phyloP scores from a whole-genome alignment of 352 stramenopile genomes.

The Elongisporangium prolatum region DNA sequence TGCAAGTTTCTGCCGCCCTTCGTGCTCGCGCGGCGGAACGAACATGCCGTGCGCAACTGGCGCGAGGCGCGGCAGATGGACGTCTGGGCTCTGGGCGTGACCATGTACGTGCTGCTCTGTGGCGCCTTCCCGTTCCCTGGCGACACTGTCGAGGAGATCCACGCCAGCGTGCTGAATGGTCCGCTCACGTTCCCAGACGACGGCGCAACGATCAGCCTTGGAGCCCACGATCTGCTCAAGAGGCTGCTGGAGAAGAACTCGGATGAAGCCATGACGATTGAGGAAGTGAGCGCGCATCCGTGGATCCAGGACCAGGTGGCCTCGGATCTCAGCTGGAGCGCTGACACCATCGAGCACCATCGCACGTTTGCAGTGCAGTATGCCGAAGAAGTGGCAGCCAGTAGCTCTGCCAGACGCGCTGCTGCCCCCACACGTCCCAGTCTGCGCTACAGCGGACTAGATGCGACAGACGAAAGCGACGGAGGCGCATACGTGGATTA shows the following conservation, averaged over 20 bases:
- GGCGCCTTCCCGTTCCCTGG: constrained; percentile 48
- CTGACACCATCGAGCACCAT: constrained; percentile 32
- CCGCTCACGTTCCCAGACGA: constrained; percentile 23
- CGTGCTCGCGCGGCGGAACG: constrained; percentile 24
- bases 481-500: constrained; percentile 8
- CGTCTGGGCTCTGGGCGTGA: constrained; percentile 69
- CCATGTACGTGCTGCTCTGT: constrained; percentile 65
- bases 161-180: constrained; percentile 23
- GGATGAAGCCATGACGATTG: constrained; percentile 37
- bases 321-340: constrained; percentile 34
- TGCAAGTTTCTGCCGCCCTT: constrained; percentile 64
- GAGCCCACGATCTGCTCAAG: constrained; percentile 38
- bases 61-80: constrained; percentile 61
- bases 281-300: constrained; percentile 58
- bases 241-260: constrained; percentile 57
- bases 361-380: constrained; percentile 41
- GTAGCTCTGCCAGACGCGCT: too few relatives aligned
- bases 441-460: too few relatives aligned
- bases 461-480: constrained; percentile 2
- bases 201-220: constrained; percentile 4
- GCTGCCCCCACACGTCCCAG: too few relatives aligned
- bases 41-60: constrained; percentile 36
- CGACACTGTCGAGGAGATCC: constrained; percentile 18
- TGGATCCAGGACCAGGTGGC: constrained; percentile 60
- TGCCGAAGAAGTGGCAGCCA: constrained; percentile 30